Evolutionary conservation across 352 stramenopile species (phyloP).

Genomic region (Pythium biforme): DNA sequence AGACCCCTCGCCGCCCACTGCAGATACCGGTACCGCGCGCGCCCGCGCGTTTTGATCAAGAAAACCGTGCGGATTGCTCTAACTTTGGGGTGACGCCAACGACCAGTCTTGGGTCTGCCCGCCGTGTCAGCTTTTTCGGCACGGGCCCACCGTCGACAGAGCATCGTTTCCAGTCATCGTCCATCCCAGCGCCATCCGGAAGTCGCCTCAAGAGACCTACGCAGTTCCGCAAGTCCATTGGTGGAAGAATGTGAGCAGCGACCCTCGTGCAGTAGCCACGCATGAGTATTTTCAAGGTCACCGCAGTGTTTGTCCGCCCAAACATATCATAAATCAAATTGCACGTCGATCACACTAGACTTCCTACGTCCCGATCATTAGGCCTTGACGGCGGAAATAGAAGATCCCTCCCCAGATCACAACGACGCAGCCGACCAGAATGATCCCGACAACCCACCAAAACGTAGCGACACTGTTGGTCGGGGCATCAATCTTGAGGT

Average conservation of each 20-base stretch:
- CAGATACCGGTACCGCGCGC: slow-evolving; percentile 1
- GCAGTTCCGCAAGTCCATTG: slow-evolving; percentile 32
- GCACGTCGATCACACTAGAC: neutral
- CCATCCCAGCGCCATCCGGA: slow-evolving; percentile 1
- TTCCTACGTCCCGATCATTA: slow-evolving; percentile 29
- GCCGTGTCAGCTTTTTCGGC: slow-evolving; percentile 27
- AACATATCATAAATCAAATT: neutral
- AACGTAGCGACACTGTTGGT: slow-evolving; percentile 28
- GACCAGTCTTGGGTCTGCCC: slow-evolving; percentile 3
- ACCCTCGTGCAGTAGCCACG: neutral
- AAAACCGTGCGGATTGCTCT: slow-evolving; percentile 21
- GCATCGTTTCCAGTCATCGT: slow-evolving; percentile 15
- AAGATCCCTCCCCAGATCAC: slow-evolving; percentile 28
- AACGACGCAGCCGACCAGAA: slow-evolving; percentile 25
- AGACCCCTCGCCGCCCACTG: slow-evolving; percentile 8
- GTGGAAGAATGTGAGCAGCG: slow-evolving; percentile 16
- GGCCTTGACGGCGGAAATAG: slow-evolving; percentile 29
- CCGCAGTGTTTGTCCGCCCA: neutral
- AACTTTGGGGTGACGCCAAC: slow-evolving; percentile 11
- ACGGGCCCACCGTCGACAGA: neutral
- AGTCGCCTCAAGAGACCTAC: slow-evolving; percentile 28
- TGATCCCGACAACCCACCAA: slow-evolving; percentile 32
- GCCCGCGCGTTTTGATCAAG: slow-evolving; percentile 13
- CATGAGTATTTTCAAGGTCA: neutral
- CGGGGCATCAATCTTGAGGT: slow-evolving; percentile 34